phyloP scores from a whole-genome alignment of 1,139 yeast species.

The Candida sojae region DNA sequence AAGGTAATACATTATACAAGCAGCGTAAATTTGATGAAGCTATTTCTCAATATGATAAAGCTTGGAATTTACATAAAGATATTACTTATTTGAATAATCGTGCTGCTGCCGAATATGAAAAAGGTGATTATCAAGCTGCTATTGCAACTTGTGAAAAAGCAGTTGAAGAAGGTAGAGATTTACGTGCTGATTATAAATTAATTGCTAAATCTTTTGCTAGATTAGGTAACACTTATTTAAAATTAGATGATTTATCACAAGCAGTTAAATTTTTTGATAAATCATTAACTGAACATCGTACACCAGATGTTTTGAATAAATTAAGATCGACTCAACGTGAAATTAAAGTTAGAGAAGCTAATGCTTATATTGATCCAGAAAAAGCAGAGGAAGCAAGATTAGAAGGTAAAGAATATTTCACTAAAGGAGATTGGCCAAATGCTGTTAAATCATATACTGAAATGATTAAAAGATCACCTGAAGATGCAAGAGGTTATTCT shows the following conservation, averaged over 20 bases:
- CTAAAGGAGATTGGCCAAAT: conserved; percentile 93
- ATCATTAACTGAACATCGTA: conserved; percentile 95
- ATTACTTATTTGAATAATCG: conserved; percentile 94
- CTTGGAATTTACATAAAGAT: conserved; percentile 82
- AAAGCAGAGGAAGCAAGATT: conserved; percentile 96
- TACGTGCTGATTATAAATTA: conserved; percentile 87
- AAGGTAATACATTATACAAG: conserved; percentile 87
- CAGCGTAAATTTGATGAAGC: conserved; percentile 91
- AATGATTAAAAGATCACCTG: conserved; percentile 94
- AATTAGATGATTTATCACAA: conserved; percentile 66
- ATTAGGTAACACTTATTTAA: conserved; percentile 79
- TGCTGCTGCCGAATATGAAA: conserved; percentile 97
- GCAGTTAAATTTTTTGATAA: conserved; percentile 85
- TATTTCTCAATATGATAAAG: conserved; percentile 78
- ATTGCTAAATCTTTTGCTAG: conserved; percentile 94
- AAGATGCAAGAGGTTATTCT: conserved; percentile 95
- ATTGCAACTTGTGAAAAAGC: conserved; percentile 81
- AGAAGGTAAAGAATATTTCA: conserved; percentile 86
- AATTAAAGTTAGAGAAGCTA: conserved; percentile 73
- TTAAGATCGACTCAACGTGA: conserved; percentile 87
- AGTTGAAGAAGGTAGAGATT: conserved; percentile 84
- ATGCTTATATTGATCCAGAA: conserved; percentile 81
- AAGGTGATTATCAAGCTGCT: conserved; percentile 86
- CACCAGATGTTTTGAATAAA: conserved; percentile 89
- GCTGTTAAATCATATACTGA: conserved; percentile 95